These are phyloP conservation scores for Pleurotus salmoneostramineus DNA, from an alignment of 768 basidiomycete genomes.

Conservation along the genomic window DNA sequence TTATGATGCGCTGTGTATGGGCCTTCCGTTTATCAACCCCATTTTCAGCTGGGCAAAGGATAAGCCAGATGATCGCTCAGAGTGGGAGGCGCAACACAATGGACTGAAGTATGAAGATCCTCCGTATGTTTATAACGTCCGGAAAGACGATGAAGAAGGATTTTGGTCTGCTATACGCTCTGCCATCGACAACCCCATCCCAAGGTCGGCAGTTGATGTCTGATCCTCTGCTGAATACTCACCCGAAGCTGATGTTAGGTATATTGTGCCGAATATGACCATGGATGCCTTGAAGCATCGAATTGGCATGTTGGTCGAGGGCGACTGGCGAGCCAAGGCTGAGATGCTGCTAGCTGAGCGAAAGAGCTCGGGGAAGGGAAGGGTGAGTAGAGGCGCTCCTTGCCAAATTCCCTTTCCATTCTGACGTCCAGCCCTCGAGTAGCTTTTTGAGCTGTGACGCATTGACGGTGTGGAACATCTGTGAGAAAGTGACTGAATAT, in stretches of 20 bases:
- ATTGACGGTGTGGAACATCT: no score
- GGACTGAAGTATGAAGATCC: constrained; percentile 21
- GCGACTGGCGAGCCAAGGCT: constrained; percentile 25
- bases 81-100: constrained; percentile 28
- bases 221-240: neutral
- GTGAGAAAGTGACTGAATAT: no score
- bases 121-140: constrained; percentile 32
- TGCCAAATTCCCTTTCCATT: no score
- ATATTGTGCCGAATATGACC: constrained; percentile 27
- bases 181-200: constrained; percentile 24
- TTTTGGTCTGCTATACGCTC: constrained; percentile 23
- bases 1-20: constrained; percentile 29
- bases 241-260: constrained; percentile 9
- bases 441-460: no score
- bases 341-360: constrained; percentile 1
- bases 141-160: constrained; percentile 20
- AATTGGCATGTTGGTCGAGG: constrained; percentile 21
- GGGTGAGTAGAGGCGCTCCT: neutral
- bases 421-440: no score
- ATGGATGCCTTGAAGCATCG: constrained; percentile 20
- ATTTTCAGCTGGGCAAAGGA: constrained; percentile 22
- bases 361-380: neutral
- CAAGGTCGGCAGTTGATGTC: constrained; percentile 15
- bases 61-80: constrained; percentile 19
- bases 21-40: constrained; percentile 33